These are phyloP conservation scores for Melastoma candidum DNA, from an alignment of 441 rosid species.

Conservation along the genomic window DNA sequence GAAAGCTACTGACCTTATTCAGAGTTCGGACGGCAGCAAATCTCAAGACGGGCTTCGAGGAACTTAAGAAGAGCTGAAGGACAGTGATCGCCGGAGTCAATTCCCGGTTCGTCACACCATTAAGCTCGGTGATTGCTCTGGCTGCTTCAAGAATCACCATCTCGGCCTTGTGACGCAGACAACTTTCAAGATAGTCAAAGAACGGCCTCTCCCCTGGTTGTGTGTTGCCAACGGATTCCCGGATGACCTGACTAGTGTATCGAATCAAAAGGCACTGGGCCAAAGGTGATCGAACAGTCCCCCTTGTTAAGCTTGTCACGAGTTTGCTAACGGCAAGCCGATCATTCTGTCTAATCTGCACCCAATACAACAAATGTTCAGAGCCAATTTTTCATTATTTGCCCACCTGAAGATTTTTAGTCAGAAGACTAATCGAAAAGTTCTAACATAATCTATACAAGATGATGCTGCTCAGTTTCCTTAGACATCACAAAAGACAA, in stretches of 20 bases:
- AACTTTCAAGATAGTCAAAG: slow-evolving; percentile 92
- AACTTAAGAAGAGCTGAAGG: slow-evolving; percentile 92
- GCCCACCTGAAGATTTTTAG: too few relatives aligned
- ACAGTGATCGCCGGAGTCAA: slow-evolving; percentile 97
- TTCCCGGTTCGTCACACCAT: slow-evolving; percentile 82
- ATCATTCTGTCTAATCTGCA: slow-evolving; percentile 95
- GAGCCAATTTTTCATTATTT: background rate
- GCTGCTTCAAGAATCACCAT: slow-evolving; percentile 99
- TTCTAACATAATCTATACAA: too few relatives aligned
- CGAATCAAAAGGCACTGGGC: slow-evolving; percentile 97
- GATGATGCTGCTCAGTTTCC: too few relatives aligned
- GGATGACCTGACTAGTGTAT: slow-evolving; percentile 90
- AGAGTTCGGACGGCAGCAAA: slow-evolving; percentile 98
- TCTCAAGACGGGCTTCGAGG: slow-evolving; percentile 91
- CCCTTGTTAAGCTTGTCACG: slow-evolving; percentile 91
- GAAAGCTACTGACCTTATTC: slow-evolving; percentile 58
- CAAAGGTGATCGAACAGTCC: slow-evolving; percentile 92
- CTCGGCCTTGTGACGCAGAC: slow-evolving; percentile 94
- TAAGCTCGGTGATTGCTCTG: slow-evolving; percentile 95
- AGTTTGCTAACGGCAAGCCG: slow-evolving; percentile 94
- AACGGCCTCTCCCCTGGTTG: slow-evolving; percentile 96
- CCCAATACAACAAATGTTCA: background rate
- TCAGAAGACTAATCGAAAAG: too few relatives aligned
- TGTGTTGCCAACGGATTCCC: slow-evolving; percentile 57
- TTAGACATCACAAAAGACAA: too few relatives aligned